Evolutionary conservation across 371 early-diverging fungal genomes (phyloP), one percentile per base, ranked within the genome.

Genomic region (Encephalitozoon hellem): DNA sequence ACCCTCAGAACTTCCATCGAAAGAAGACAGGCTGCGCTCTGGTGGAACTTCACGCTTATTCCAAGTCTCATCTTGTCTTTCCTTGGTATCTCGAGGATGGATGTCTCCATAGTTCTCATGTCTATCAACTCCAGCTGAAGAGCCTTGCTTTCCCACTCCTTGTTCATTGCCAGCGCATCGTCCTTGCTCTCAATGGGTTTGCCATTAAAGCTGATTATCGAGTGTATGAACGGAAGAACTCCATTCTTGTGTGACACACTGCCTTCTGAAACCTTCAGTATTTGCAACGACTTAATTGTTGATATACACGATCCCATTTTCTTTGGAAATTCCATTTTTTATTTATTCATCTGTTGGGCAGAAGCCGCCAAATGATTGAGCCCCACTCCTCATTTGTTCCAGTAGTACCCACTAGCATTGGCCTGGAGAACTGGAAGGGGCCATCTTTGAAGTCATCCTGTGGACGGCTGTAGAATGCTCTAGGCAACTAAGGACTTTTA

Each of bases 181-280:
- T 55, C 54, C 51, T 72, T 67, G 25, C 51, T 49, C 3, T 11
- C 15, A 9, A 82, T 65, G 11, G 55, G 21, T 34, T 70, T 45
- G 23, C 70, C 67, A 52, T 78, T 78, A 12, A 82, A 54, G 52
- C 69, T 25, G 25, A 54, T 15, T 21, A 82, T 77, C 9, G 71
- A 78, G 43, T 82, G 76, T n/a, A 82, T 63, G 30, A 78, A 71
- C 25, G 82, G 82, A 55, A 82, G 59, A 64, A 82, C 28, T 38
- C 74, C 67, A 26, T 28, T 28, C 54, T 39, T 59, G 68, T 79
- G 70, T 6, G 79, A 69, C 42, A 74, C 42, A 18, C 73, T 69
- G 15, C 51, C 54, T 18, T 71, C 45, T n/a, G 72, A 64, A 34
- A 82, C 71, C 63, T 73, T 74, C n/a, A 82, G 55, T 26, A 82